Conservation (phyloP, 106 monocot genomes). For the Dioscorea dumetorum region DNA sequence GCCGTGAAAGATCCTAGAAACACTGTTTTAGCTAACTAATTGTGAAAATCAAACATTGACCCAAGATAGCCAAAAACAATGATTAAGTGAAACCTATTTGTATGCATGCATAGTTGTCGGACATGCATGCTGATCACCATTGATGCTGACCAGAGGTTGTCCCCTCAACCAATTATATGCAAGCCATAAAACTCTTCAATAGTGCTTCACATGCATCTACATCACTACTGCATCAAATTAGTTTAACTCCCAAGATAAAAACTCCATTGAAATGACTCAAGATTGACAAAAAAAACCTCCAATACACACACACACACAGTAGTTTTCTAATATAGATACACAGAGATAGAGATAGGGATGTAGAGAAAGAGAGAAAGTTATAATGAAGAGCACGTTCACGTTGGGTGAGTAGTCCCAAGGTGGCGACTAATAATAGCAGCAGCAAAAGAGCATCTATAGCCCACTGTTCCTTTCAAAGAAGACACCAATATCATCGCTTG, state of each 20-base stretch:
- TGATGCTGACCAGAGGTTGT: background rate
- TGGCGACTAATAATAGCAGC: constrained; percentile 5
- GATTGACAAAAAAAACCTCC: background rate
- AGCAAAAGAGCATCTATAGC: background rate
- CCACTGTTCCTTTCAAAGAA: constrained; percentile 1
- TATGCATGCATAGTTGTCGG: too few relatives aligned
- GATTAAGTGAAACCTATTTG: too few relatives aligned
- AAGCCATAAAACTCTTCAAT: background rate
- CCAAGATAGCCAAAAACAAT: too few relatives aligned
- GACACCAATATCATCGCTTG: constrained; percentile 8
- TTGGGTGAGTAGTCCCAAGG: constrained; percentile 6
- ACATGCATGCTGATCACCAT: too few relatives aligned
- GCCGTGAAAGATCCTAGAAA: too few relatives aligned
- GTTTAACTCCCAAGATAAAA: background rate
- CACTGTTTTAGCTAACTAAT: too few relatives aligned
- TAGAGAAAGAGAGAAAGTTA: background rate
- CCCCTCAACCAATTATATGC: background rate
- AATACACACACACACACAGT: too few relatives aligned
- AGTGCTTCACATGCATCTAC: background rate
- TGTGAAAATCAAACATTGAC: too few relatives aligned
- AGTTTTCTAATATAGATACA: background rate
- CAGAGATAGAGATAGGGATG: background rate
- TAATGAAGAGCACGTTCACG: background rate
- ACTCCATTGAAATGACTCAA: background rate
- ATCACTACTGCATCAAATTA: background rate